These are phyloP conservation scores for Pseudogymnoascus sp. DNA, from an alignment of 2,329 filamentous ascomycete genomes.

Conservation along the genomic window DNA sequence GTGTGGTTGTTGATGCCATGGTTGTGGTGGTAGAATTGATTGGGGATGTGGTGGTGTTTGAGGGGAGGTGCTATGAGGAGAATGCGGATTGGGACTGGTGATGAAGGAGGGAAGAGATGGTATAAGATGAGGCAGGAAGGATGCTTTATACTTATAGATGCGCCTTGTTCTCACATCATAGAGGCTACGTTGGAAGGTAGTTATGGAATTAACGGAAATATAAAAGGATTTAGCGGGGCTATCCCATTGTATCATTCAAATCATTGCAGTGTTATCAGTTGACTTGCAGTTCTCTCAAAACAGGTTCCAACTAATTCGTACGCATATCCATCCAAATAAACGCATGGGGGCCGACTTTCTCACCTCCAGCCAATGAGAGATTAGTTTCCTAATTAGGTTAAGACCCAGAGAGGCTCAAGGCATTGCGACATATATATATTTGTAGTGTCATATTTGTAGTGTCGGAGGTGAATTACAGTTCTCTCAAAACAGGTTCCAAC, in stretches of 20 bases:
- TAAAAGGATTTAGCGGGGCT: background rate
- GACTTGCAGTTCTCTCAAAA: too few relatives aligned
- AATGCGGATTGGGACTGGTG: background rate
- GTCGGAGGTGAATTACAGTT: background rate
- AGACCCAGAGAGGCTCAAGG: too few relatives aligned
- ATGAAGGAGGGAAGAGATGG: background rate
- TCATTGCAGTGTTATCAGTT: too few relatives aligned
- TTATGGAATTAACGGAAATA: background rate
- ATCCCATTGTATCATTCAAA: too few relatives aligned
- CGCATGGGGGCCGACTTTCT: too few relatives aligned
- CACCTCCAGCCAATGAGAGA: too few relatives aligned
- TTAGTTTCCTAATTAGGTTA: too few relatives aligned
- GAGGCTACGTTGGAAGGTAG: background rate
- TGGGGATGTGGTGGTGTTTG: background rate
- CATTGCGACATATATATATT: background rate
- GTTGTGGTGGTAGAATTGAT: conserved; percentile 6
- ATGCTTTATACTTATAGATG: background rate
- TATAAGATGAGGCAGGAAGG: background rate
- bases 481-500: background rate
- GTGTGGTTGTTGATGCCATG: conserved; percentile 23
- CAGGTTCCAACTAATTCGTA: too few relatives aligned
- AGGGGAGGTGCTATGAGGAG: background rate
- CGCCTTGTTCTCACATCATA: background rate
- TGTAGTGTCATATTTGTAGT: background rate
- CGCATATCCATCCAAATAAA: too few relatives aligned